Evolutionary conservation across 768 basidiomycete genomes (phyloP), one percentile per base, ranked within the genome.

Genomic region (Tubosaeta brunneosetosa): DNA sequence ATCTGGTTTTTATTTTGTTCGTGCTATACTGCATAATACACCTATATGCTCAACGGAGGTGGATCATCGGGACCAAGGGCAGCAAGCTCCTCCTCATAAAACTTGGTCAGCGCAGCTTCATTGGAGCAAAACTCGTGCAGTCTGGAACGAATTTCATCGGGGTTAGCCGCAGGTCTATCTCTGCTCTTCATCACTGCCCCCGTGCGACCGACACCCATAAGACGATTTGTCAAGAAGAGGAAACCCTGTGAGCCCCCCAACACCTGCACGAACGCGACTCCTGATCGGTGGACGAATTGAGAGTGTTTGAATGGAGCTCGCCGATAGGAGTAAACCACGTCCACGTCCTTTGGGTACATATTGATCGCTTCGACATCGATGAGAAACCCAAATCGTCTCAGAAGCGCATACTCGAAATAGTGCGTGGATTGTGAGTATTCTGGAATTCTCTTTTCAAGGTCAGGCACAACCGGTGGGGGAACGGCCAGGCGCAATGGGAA

Each of bases 241-340:
- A 93, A 94, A 0, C 94, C 93, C 49, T 86, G 76, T 4, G 77
- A 67, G 2, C 85, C 90, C 2, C 87, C 90, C 5, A 94, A 63
- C 52, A 95, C 86, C 66, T 97, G 93, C 9, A 93, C 84, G 63
- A 97, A 92, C 9, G 91, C 93, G 22, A 88, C 82, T 2, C 97
- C 97, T 5, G 87, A 82, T 45, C 85, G 83, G 63, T 97, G 95
- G 29, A 97, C 88, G 66, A 91, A 97, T 65, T 98, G 95, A 17
- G 92, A 89, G 69, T 92, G 81, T 56, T 79, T 77, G 73, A 84
- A 90, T 4, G 84, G 77, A 38, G 81, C 72, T 36, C 87, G 84
- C 13, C 94, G 86, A 65, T 97, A 98, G 9, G 88, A 89, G 71
- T 97, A 98, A 22, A 86, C 75, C 17, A 92, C 89, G 57, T 93